Evolutionary conservation across 768 basidiomycete genomes (phyloP).

Genomic region (Termitomyces sp.): DNA sequence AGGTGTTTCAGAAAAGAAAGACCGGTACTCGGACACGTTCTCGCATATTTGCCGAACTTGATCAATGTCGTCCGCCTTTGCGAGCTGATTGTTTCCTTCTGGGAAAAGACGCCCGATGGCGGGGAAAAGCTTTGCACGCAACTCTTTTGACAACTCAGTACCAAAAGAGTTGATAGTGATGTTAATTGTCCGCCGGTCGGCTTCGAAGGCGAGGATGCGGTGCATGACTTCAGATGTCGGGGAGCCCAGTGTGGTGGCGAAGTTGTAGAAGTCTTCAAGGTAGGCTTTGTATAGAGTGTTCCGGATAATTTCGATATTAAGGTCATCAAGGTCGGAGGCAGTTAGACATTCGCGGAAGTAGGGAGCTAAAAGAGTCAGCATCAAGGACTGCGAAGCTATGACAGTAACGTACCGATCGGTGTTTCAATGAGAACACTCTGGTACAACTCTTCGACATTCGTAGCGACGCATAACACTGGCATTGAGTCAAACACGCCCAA

Average conservation of each 20-base stretch:
- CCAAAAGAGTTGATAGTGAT: slow-evolving; percentile 99
- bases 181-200: slow-evolving; percentile 94
- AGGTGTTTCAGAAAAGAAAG: slow-evolving; percentile 67
- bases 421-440: slow-evolving; percentile 97
- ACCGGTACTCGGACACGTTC: slow-evolving; percentile 80
- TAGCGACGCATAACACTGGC: slow-evolving; percentile 98
- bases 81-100: slow-evolving; percentile 91
- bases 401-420: slow-evolving; percentile 71
- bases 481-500: slow-evolving; percentile 97
- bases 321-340: slow-evolving; percentile 93
- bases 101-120: slow-evolving; percentile 91
- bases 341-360: slow-evolving; percentile 97
- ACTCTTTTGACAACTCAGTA: slow-evolving; percentile 92
- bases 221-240: slow-evolving; percentile 94
- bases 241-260: slow-evolving; percentile 69
- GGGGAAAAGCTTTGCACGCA: slow-evolving; percentile 91
- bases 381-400: not conserved
- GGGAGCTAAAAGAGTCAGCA: slow-evolving; percentile 47
- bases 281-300: slow-evolving; percentile 99
- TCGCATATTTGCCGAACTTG: slow-evolving; percentile 88
- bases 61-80: slow-evolving; percentile 92
- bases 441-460: slow-evolving; percentile 97
- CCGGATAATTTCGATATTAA: slow-evolving; percentile 99
- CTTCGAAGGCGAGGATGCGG: slow-evolving; percentile 89
- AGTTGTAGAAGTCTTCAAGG: slow-evolving; percentile 93